A percentile compares a stretch with the other conserved stretches of the same genome.
Conservation (phyloP, 2,329 filamentous ascomycete genomes). For the Metarhizium guizhouense region DNA sequence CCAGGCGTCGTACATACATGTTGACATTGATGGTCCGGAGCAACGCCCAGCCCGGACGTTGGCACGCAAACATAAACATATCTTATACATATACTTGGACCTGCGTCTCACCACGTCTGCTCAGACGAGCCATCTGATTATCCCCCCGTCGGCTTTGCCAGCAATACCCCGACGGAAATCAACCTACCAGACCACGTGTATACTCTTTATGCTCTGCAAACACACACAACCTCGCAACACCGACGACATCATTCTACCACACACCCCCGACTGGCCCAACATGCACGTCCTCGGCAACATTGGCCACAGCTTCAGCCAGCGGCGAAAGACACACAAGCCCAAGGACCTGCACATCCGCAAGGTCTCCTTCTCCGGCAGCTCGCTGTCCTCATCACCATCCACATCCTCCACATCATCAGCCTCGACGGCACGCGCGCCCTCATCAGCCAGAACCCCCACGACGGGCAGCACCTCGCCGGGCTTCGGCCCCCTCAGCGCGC, state of each 20-base stretch:
- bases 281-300: constrained; percentile 25
- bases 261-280: constrained; percentile 4
- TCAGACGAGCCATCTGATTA: too few species aligned
- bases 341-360: constrained; percentile 31
- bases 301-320: constrained; percentile 24
- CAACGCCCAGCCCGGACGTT: too few species aligned
- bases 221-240: too few species aligned
- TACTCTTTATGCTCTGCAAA: too few species aligned
- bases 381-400: constrained; percentile 26
- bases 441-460: constrained; percentile 14
- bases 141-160: too few species aligned
- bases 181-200: too few species aligned
- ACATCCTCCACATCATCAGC: constrained; percentile 22
- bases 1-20: too few species aligned
- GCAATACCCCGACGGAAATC: too few species aligned
- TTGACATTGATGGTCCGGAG: too few species aligned
- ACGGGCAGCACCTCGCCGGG: constrained; percentile 14
- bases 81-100: neutral
- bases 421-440: constrained; percentile 10
- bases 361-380: constrained; percentile 31
- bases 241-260: neutral
- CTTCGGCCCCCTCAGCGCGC: constrained; percentile 24
- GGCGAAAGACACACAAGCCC: constrained; percentile 26
- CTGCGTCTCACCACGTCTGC: too few species aligned
- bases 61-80: too few species aligned